Evolutionary conservation across 2,329 filamentous ascomycete genomes (phyloP).

Genomic region (Scedosporium dehoogii): DNA sequence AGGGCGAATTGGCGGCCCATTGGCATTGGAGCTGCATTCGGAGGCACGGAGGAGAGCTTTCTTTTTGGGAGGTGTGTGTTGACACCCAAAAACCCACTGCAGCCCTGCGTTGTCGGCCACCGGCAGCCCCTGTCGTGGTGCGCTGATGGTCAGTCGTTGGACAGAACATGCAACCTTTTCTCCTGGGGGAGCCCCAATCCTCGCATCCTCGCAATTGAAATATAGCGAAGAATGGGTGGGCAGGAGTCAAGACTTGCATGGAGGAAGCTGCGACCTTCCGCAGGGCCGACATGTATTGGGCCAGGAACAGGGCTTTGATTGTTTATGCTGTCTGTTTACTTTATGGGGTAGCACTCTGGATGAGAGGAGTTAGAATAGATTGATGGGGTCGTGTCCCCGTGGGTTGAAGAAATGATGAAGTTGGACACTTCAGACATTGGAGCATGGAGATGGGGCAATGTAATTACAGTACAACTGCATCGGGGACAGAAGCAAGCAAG

Average conservation of each 20-base stretch:
- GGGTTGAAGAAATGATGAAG: too few relatives aligned
- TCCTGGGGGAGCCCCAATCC: not conserved
- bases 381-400: too few relatives aligned
- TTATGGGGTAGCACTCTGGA: not conserved
- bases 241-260: not conserved
- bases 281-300: conserved; percentile 1
- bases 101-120: conserved; percentile 1
- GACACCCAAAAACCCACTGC: not conserved
- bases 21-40: not conserved
- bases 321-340: not conserved
- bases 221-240: not conserved
- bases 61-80: not conserved
- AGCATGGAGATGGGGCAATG: too few relatives aligned
- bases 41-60: not conserved
- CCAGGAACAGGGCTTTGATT: conserved; percentile 1
- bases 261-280: conserved; percentile 2
- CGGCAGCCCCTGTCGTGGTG: not conserved
- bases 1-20: not conserved
- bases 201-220: not conserved
- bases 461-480: too few relatives aligned
- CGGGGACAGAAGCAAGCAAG: too few relatives aligned
- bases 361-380: not conserved
- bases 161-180: not conserved
- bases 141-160: not conserved
- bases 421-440: too few relatives aligned